Evolutionary conservation across 2,329 filamentous ascomycete species (phyloP).

Genomic region (Pleurostoma richardsiae): DNA sequence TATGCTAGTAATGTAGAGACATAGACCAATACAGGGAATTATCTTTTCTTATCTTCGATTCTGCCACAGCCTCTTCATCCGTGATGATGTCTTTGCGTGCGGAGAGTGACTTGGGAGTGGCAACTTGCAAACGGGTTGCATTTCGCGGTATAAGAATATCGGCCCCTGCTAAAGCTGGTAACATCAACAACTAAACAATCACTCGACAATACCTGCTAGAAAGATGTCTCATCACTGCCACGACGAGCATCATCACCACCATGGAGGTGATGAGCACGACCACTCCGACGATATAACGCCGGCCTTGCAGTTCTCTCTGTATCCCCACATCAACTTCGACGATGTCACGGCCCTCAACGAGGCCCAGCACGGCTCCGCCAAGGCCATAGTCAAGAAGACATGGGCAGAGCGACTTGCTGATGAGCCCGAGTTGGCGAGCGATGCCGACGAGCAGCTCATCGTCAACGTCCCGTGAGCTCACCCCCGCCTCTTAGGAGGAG

Average conservation of each 20-base stretch:
- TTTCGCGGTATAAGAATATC: not conserved
- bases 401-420: conserved; percentile 74
- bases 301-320: conserved; percentile 84
- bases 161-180: too few species aligned
- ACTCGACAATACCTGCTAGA: conserved; percentile 4
- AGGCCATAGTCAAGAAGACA: conserved; percentile 78
- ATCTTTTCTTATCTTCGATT: too few species aligned
- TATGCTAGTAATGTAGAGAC: too few species aligned
- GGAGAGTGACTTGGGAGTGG: too few species aligned
- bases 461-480: conserved; percentile 77
- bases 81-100: too few species aligned
- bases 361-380: conserved; percentile 60
- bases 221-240: conserved; percentile 24
- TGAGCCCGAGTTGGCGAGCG: conserved; percentile 74
- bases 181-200: not conserved
- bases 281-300: conserved; percentile 91
- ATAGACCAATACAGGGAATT: too few species aligned
- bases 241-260: conserved; percentile 40
- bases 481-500: not conserved
- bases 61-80: too few species aligned
- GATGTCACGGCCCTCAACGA: conserved; percentile 84
- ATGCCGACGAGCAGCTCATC: conserved; percentile 89
- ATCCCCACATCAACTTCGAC: conserved; percentile 88
- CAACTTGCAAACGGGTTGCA: too few species aligned
- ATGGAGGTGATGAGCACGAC: conserved; percentile 64